Evolutionary conservation across 371 early-diverging fungal species (phyloP).

Genomic region (Basidiobolus heterosporus): DNA sequence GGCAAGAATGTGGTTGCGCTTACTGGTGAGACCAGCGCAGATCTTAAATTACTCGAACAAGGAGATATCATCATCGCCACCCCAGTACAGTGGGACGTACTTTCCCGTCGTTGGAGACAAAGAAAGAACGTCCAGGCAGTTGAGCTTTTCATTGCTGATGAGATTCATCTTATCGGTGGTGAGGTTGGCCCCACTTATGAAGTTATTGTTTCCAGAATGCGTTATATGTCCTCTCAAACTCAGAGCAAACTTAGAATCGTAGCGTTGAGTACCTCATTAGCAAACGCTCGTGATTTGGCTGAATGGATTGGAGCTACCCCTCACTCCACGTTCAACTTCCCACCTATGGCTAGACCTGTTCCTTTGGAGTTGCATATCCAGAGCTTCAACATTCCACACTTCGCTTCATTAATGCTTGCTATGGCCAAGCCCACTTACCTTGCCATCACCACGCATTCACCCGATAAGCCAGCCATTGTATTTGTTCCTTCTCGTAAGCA

Average conservation of each 20-base stretch:
- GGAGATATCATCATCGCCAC: slow-evolving; percentile 87
- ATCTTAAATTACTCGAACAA: slow-evolving; percentile 66
- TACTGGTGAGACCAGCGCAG: slow-evolving; percentile 90
- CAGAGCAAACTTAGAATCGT: slow-evolving; percentile 71
- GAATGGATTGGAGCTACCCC: slow-evolving; percentile 85
- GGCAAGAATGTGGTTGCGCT: slow-evolving; percentile 72
- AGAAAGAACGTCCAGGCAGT: slow-evolving; percentile 80
- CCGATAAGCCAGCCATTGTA: slow-evolving; percentile 53
- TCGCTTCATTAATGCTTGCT: slow-evolving; percentile 84
- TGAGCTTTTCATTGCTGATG: slow-evolving; percentile 87
- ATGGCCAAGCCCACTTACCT: slow-evolving; percentile 81
- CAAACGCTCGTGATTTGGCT: slow-evolving; percentile 88
- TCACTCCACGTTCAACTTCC: slow-evolving; percentile 76
- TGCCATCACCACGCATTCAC: slow-evolving; percentile 48
- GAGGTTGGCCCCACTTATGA: slow-evolving; percentile 76
- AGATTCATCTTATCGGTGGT: slow-evolving; percentile 87
- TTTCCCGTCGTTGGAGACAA: slow-evolving; percentile 89
- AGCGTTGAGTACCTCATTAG: slow-evolving; percentile 71
- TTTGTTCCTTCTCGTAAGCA: slow-evolving; percentile 89
- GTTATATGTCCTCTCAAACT: slow-evolving; percentile 74
- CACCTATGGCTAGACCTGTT: slow-evolving; percentile 79
- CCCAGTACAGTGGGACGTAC: slow-evolving; percentile 95
- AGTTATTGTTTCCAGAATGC: slow-evolving; percentile 81
- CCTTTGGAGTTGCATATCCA: slow-evolving; percentile 89
- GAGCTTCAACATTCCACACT: slow-evolving; percentile 75